Evolutionary conservation across 768 basidiomycete genomes (phyloP).

Genomic region (Amanita thiersii): DNA sequence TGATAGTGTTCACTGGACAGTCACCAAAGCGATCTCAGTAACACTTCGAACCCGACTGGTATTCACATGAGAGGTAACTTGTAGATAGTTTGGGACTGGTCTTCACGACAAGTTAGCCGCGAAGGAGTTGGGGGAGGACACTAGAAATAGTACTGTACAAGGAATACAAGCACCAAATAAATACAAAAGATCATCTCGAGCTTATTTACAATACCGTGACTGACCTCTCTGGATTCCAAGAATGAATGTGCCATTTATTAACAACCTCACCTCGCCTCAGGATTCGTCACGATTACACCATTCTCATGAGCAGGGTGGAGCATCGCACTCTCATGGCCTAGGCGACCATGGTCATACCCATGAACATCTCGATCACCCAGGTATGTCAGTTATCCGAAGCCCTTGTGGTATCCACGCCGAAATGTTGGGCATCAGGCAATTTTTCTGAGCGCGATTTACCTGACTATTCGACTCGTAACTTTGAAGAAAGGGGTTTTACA

Average conservation of each 20-base stretch:
- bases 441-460: constrained; percentile 90
- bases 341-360: constrained; percentile 94
- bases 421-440: constrained; percentile 49
- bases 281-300: constrained; percentile 32
- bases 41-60: too few relatives aligned
- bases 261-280: constrained; percentile 41
- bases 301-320: constrained; percentile 51
- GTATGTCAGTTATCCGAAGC: constrained; percentile 27
- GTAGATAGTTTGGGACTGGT: too few relatives aligned
- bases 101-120: too few relatives aligned
- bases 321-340: constrained; percentile 42
- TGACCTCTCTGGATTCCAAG: neutral
- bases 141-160: too few relatives aligned
- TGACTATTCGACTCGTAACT: constrained; percentile 77
- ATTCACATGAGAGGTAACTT: too few relatives aligned
- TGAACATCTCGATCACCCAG: constrained; percentile 85
- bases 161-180: too few relatives aligned
- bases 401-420: neutral
- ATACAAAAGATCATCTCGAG: neutral
- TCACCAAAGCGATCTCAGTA: too few relatives aligned
- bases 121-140: too few relatives aligned
- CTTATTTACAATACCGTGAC: neutral
- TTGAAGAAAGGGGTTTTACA: constrained; percentile 90
- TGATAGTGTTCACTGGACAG: too few relatives aligned
- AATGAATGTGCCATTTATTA: constrained; percentile 73